These are phyloP conservation scores for Oryza australiensis DNA, from an alignment of 176 grass and related monocot species.

Conservation along the genomic window DNA sequence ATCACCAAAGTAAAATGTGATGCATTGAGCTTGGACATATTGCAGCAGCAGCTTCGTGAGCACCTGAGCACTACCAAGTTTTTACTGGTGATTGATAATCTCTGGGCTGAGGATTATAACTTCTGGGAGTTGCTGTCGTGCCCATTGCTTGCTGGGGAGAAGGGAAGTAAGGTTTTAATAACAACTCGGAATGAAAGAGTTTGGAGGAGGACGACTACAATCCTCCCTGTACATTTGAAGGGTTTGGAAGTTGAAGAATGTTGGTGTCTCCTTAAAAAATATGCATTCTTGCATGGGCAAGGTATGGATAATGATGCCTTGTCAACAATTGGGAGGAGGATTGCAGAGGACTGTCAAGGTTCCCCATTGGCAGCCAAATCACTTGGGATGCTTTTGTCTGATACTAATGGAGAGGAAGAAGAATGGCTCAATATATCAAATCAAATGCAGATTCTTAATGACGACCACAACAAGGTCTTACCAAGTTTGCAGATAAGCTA, in stretches of 20 bases:
- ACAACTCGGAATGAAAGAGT: constrained; percentile 38
- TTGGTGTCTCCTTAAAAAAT: constrained; percentile 11
- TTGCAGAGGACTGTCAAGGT: constrained; percentile 53
- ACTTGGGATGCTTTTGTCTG: constrained; percentile 48
- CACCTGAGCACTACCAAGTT: constrained; percentile 37
- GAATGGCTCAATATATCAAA: constrained; percentile 40
- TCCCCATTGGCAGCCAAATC: constrained; percentile 69
- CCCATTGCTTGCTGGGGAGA: constrained; percentile 35
- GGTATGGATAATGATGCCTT: background rate
- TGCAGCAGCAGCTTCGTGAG: constrained; percentile 35
- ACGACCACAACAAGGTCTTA: constrained; percentile 32
- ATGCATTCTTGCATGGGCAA: constrained; percentile 7
- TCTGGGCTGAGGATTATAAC: constrained; percentile 29
- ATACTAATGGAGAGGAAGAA: constrained; percentile 42
- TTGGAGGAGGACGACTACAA: background rate
- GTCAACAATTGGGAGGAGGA: constrained; percentile 28
- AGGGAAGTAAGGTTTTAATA: constrained; percentile 50
- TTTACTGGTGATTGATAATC: constrained; percentile 48
- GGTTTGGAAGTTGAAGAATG: constrained; percentile 32
- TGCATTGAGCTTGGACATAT: constrained; percentile 14
- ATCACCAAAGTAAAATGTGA: constrained; percentile 21
- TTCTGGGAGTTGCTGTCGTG: constrained; percentile 38
- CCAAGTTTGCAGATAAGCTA: constrained; percentile 66
- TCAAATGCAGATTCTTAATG: constrained; percentile 52
- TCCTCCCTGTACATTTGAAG: constrained; percentile 11